Percentiles rank a stretch among this genome's conserved stretches.
Evolutionary conservation across 2,329 filamentous ascomycete genomes (phyloP).

Genomic region (Berkeleyomyces rouxiae): DNA sequence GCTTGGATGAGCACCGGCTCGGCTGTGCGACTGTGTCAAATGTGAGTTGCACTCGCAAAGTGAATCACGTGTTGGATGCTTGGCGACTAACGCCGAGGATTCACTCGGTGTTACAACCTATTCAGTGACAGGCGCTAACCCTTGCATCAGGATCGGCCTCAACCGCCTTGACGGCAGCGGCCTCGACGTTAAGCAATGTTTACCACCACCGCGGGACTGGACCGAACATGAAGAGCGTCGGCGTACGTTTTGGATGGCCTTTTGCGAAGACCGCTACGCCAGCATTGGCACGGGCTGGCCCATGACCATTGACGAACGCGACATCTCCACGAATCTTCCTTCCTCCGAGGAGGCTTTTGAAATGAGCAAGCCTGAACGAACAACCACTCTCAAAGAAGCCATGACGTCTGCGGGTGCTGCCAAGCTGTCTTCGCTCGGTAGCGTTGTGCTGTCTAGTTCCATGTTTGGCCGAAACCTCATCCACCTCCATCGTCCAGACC

Average conservation of each 20-base stretch:
- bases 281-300: slow-evolving; percentile 97
- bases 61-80: background rate
- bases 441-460: slow-evolving; percentile 69
- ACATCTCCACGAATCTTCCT: slow-evolving; percentile 77
- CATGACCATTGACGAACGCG: slow-evolving; percentile 79
- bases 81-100: background rate
- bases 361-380: slow-evolving; percentile 57
- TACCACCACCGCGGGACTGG: slow-evolving; percentile 79
- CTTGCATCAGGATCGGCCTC: slow-evolving; percentile 58
- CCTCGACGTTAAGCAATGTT: slow-evolving; percentile 81
- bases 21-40: slow-evolving; percentile 64
- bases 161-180: slow-evolving; percentile 71
- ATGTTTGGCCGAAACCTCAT: slow-evolving; percentile 82
- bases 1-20: slow-evolving; percentile 87
- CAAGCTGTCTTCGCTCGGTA: slow-evolving; percentile 61
- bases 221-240: slow-evolving; percentile 82
- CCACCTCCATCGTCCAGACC: slow-evolving; percentile 75
- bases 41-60: slow-evolving; percentile 35
- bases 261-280: slow-evolving; percentile 78
- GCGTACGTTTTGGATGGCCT: slow-evolving; percentile 89
- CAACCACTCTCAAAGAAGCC: slow-evolving; percentile 51
- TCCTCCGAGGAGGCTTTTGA: slow-evolving; percentile 72
- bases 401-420: slow-evolving; percentile 55
- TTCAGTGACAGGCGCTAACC: slow-evolving; percentile 21
- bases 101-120: background rate